Conservation (phyloP, 768 basidiomycete species). For the Pulveroboletus sp. region DNA sequence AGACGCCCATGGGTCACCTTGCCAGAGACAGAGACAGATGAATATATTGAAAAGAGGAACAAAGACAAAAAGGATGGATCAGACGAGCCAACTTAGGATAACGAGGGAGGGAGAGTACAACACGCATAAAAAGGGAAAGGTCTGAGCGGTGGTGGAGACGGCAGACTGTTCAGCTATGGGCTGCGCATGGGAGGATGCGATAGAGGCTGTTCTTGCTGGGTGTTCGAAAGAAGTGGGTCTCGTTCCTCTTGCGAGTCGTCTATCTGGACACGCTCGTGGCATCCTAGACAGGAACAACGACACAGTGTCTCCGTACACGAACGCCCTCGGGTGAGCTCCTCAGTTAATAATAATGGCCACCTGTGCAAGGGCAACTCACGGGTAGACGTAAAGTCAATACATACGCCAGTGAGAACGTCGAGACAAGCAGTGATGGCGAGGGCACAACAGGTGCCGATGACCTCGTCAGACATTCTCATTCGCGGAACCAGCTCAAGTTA, state of each 20-base stretch:
- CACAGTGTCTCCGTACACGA: slow-evolving; percentile 25
- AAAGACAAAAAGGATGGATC: no score
- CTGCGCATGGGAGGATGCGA: slow-evolving; percentile 24
- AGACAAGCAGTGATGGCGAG: slow-evolving; percentile 14
- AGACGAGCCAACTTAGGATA: not conserved
- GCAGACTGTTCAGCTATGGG: not conserved
- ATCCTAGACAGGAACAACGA: slow-evolving; percentile 13
- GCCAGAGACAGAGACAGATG: not conserved
- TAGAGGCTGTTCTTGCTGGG: slow-evolving; percentile 20
- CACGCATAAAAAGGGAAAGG: no score
- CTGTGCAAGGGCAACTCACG: slow-evolving; percentile 10
- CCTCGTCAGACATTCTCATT: not conserved
- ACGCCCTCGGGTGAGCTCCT: slow-evolving; percentile 8
- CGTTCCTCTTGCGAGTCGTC: slow-evolving; percentile 17
- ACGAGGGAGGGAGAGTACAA: not conserved
- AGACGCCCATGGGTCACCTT: no score
- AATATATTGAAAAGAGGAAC: not conserved
- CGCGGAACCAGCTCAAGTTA: no score
- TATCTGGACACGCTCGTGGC: not conserved
- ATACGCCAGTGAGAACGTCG: slow-evolving; percentile 21
- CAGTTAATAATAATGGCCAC: not conserved
- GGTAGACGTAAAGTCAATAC: slow-evolving; percentile 19
- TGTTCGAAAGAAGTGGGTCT: slow-evolving; percentile 17
- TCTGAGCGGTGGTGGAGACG: no score
- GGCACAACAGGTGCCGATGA: slow-evolving; percentile 16